Base-by-base conservation (phyloP, 129 eudicot genomes). In the Centrapalus pauciflorus region DNA sequence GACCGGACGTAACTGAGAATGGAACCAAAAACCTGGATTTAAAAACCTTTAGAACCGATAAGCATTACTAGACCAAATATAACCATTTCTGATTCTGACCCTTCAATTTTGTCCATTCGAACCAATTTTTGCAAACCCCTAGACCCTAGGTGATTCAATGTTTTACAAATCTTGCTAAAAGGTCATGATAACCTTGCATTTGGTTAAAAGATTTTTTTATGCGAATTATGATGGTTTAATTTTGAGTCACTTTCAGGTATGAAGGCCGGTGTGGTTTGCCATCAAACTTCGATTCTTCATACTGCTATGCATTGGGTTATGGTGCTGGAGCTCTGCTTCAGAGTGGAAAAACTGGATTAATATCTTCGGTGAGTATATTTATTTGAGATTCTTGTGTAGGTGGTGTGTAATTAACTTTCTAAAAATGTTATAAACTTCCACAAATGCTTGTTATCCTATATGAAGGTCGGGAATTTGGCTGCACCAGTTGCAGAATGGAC, bases 201-300 rank as follows among this genome's bases (percentile, higher is more conserved):
- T 23, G 4, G 25, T 48, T 48, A 9, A 24, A 46, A 14, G 11
- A 14, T 48, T 7, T 48, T 17, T 65, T 4, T 4, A 8, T 34
- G 25, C 10, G 25, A 37, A 40, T 28, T 14, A 23, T 14, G 37
- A 64, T 38, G 66, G 49, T 48, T 28, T 75, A 65, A 13, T 74
- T 37, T 75, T 32, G 64, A 43, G 55, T 50, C 5, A 37, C 43
- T 27, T 3, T 41, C 72, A 94, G 99, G 30, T 94, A 94, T 27
- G 95, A 94, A 73, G 99, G 99, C 56, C 86, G 97, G 59, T 94
- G 99, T 82, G 99, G 99, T 19, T 77, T 94, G 71, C 99, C 99
- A 6, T 89, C 99, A 41, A 94, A 89, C 74, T 94, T 94, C 70
- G 99, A 94, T 77, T 72, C 99, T 66, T 80, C 87, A 26, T 94